phyloP scores from a whole-genome alignment of 768 basidiomycete species.

The Tephrocybe rancida region DNA sequence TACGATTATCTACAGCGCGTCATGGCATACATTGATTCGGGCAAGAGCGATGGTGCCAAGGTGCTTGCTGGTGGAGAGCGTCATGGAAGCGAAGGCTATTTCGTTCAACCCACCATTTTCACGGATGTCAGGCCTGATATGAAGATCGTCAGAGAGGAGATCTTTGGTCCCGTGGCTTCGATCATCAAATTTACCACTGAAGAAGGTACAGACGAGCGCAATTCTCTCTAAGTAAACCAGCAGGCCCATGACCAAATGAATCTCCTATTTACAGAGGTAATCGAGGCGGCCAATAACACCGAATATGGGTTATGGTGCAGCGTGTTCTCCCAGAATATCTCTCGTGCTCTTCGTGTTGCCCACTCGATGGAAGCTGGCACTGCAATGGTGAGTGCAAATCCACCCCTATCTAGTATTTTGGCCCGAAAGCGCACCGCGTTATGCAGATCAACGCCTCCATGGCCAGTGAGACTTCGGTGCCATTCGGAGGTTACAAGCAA shows the following conservation, averaged over 20 bases:
- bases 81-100: conserved; percentile 38
- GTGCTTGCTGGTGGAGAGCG: conserved; percentile 63
- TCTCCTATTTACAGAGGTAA: conserved; percentile 21
- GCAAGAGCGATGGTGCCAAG: conserved; percentile 65
- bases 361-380: conserved; percentile 69
- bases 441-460: conserved; percentile 47
- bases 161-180: conserved; percentile 72
- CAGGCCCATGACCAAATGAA: not conserved
- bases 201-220: not conserved
- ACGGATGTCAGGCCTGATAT: conserved; percentile 58
- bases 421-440: no score
- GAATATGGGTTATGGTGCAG: conserved; percentile 15
- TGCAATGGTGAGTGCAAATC: conserved; percentile 37
- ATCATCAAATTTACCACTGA: conserved; percentile 56
- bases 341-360: conserved; percentile 37
- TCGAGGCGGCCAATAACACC: conserved; percentile 19
- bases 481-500: conserved; percentile 86
- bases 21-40: conserved; percentile 66
- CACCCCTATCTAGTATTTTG: no score
- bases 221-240: no score
- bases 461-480: conserved; percentile 50
- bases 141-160: conserved; percentile 65
- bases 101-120: conserved; percentile 67
- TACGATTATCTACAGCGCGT: conserved; percentile 54
- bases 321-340: conserved; percentile 28